Percentiles rank a stretch among this genome's conserved stretches.
Conservation (phyloP, 257 asterid species). For the Ilex aquifolium region DNA sequence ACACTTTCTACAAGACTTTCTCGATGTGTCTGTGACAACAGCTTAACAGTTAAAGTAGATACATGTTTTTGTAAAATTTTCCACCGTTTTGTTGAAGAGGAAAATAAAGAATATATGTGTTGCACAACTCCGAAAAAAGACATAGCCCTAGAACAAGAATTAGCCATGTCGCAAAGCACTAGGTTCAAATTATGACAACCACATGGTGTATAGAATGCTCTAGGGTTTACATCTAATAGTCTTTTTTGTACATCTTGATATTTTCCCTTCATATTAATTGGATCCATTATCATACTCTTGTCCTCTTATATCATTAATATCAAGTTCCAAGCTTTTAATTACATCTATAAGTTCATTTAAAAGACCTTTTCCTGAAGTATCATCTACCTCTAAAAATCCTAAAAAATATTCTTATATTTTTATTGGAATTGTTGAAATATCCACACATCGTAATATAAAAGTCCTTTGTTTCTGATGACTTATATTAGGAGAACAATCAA, state of each 20-base stretch:
- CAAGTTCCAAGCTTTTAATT: too few relatives aligned
- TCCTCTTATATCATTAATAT: not conserved
- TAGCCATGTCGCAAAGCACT: not conserved
- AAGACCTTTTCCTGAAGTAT: too few relatives aligned
- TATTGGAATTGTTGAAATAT: not conserved
- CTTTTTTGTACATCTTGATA: not conserved
- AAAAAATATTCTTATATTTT: not conserved
- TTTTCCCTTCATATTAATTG: not conserved
- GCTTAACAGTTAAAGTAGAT: not conserved
- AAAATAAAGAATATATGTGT: not conserved
- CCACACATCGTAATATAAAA: not conserved
- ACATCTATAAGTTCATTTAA: too few relatives aligned
- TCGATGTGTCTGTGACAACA: not conserved
- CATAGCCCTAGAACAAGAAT: not conserved
- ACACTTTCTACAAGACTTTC: too few relatives aligned
- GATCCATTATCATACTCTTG: not conserved
- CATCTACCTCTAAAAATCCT: not conserved
- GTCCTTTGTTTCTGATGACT: not conserved
- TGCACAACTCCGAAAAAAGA: not conserved
- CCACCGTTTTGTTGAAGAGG: not conserved
- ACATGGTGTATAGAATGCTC: slow-evolving; percentile 2
- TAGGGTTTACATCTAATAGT: not conserved
- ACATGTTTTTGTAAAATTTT: too few relatives aligned
- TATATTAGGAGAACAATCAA: too few relatives aligned
- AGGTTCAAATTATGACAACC: not conserved